phyloP scores from a whole-genome alignment of 163 green algal species.

The Chlorella variabilis region DNA sequence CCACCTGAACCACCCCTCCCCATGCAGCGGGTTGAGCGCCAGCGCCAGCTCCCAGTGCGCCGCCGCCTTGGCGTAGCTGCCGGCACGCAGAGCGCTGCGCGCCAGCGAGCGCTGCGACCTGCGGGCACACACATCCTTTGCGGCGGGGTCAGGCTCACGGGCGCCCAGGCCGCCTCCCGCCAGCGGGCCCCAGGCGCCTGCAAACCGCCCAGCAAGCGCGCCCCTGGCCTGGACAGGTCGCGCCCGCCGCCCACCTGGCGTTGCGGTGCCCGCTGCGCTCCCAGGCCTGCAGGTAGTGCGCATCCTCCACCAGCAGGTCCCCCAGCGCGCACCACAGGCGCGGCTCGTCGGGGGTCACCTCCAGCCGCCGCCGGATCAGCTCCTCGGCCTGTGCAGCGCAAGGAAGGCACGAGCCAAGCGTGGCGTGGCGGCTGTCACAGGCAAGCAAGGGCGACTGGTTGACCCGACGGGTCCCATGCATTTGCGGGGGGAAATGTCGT shows the following conservation, averaged over 20 bases:
- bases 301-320: conserved; percentile 77
- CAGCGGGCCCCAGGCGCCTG: no score
- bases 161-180: no score
- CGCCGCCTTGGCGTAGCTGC: conserved; percentile 65
- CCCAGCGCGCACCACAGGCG: conserved; percentile 87
- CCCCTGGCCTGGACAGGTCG: no score
- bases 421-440: background rate
- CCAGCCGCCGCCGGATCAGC: conserved; percentile 67
- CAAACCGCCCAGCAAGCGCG: no score
- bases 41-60: conserved; percentile 79
- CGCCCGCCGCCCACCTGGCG: conserved; percentile 45
- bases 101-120: conserved; percentile 77
- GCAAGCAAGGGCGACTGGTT: no score
- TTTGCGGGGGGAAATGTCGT: conserved; percentile 1
- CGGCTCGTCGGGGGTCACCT: conserved; percentile 74
- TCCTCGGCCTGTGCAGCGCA: conserved; percentile 54
- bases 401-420: background rate
- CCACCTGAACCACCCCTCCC: conserved; percentile 86
- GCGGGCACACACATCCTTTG: background rate
- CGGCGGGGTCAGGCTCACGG: no score
- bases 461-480: no score
- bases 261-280: conserved; percentile 63
- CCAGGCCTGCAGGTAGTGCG: conserved; percentile 80
- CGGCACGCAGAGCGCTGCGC: conserved; percentile 53
- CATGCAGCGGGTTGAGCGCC: conserved; percentile 83